Base-by-base conservation (phyloP, 2,329 filamentous ascomycete species). In the Neonectria sp. region DNA sequence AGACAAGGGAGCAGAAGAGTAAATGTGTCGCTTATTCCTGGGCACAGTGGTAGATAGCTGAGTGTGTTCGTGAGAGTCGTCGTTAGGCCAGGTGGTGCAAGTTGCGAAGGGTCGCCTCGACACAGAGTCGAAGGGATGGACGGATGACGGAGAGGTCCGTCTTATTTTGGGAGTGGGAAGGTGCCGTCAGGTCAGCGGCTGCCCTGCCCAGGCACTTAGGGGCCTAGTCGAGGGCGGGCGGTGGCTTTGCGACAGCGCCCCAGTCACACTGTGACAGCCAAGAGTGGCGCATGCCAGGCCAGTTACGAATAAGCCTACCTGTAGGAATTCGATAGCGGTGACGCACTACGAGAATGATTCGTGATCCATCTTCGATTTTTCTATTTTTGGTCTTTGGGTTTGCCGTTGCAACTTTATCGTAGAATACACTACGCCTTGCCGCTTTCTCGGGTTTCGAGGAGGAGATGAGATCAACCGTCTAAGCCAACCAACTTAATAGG, bases 151-250 rank as follows among this genome's bases (percentile, higher is more conserved):
- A 25, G 25, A 48, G 43, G 25, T 9, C 51, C 51, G 51, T 71
- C 68, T 68, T 73, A 72, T 72, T 72, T 72, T 71, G 68, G 63
- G 8, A 15, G 49, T 55, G 59, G 57, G 65, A 65, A 49, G 55
- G 62, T 60, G 37, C 56, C 25, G 48, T 35, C 51, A 35, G 48
- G 17, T 53, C 48, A 29, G 48, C 21, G 7, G 15, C 33, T 35
- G 33, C 33, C 48, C 48, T 51, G 25, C 13, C 48, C 15, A 51
- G 33, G 33, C 9, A 40, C 37, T 40, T 40, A 17, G 37, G 37
- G 24, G 11, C 40, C 40, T 45, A 24, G 40, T 21, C 40, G 11
- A 24, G 40, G 71, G 70, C 70, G 68, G 68, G 69, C 52, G 61
- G 66, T 73, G 70, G 68, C 66, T 73, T 63, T 73, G 66, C 51